Base-by-base conservation (phyloP, 495 filamentous ascomycete species). In the Neurospora pannonica region DNA sequence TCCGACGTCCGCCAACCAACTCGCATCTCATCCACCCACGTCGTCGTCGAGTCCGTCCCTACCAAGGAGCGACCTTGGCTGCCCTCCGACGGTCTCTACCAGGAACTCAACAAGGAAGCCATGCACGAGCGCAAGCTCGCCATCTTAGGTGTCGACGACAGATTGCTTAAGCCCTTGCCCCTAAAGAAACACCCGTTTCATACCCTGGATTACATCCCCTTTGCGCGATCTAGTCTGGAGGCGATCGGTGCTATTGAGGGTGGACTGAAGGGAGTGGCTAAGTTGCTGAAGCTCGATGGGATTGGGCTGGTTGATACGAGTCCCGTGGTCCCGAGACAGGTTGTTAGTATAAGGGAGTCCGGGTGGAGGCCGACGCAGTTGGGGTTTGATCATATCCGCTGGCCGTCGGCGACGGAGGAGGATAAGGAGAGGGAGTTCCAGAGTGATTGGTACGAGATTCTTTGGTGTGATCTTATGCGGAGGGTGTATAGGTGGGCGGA, bases 361-460 rank as follows among this genome's bases (percentile, higher is more conserved):
- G 34, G 34, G 8, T 79, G 77, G 77, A 21, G 74, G 37, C 78
- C 78, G 34, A 71, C 71, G 42, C 73, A 72, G 73, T 24, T 75
- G 48, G 31, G 73, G n/a, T 74, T 78, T 46, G 37, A 70, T 0
- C 28, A 31, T 36, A 34, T 67, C 13, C 54, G 28, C 13, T 67
- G 54, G 54, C 54, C 54, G 13, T 28, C 21, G 5, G 9, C 0
- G 11, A 3, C 5, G 11, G 71, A 43, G 39, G 5, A 34, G 19
- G 76, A 76, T 73, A 70, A 70, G 19, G 38, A 31, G 0, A 48
- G 17, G 7, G 78, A 76, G 71, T 8, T 74, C 9, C 38, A 34
- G 24, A 36, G 19, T 2, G 72, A 73, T 4, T 80, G 78, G 77
- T 80, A 39, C 37, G 75, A 76, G 71, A 72, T 38, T n/a, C n/a